Evolutionary conservation across 345 rosid genomes (phyloP), one percentile per base, ranked within the genome.

Genomic region (Salix brachista): DNA sequence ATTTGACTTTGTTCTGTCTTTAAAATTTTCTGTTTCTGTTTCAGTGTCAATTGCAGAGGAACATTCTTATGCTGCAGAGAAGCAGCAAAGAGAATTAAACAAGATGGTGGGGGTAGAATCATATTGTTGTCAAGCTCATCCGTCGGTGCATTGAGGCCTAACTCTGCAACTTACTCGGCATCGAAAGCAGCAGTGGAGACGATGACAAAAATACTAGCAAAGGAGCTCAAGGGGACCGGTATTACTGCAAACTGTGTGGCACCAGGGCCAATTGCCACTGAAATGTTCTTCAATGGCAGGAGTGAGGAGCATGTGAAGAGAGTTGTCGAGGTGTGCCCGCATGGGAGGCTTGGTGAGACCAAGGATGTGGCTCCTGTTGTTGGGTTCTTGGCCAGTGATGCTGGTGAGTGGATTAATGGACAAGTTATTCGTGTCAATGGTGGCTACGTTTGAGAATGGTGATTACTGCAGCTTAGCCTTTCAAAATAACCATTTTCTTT

Each of bases 181-280:
- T 78, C 88, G 1, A 85, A 85, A 67, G 82, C 82, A 30, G 88
- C 88, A 5, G 86, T 81, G 14, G 88, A 85, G 78, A 69, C 78
- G 11, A 76, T 85, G 83, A 39, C 75, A 21, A 83, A 74, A 77
- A 74, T 83, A 34, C 81, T 81, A 1, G 86, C 81, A 0, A 85
- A 85, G 73, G 88, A 85, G 62, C 86, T 85, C 26, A 79, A 83
- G n/a, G 86, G 88, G n/a, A 83, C 83, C 13, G 72, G 78, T 60
- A 83, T 85, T 36, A 85, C 88, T 14, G 84, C 72, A 16, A 85
- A 85, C 17, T 83, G 86, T 14, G 78, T 83, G 32, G 88, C 83
- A 6, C 86, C 86, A 7, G 88, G 88, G 39, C 88, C 83, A 2
- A 42, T 77, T 19, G 84, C 86, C 6, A 85, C 86, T 1, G 83